phyloP scores from a whole-genome alignment of 192 early-diverging fungal species.

The Entrophospora sp. region DNA sequence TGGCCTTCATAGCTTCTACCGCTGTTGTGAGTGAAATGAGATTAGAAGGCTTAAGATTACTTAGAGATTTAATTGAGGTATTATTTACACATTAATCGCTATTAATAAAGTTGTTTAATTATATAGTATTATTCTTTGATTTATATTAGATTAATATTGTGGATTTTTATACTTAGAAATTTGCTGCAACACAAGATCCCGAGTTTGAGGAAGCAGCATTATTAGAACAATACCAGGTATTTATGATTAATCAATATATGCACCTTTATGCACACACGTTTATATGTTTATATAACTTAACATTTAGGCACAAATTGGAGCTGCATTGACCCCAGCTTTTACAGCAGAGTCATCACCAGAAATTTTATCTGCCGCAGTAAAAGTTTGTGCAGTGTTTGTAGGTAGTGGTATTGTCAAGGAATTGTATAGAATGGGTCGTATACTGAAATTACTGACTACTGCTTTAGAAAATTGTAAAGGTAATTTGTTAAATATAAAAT shows the following conservation, averaged over 20 bases:
- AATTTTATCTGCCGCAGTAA: constrained; percentile 64
- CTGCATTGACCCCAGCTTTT: constrained; percentile 85
- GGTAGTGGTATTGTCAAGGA: constrained; percentile 84
- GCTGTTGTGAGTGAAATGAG: constrained; percentile 63
- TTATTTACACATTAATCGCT: not conserved
- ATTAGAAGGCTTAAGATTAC: constrained; percentile 66
- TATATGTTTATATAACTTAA: constrained; percentile 14
- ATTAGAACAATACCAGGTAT: constrained; percentile 76
- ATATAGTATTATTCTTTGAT: not conserved
- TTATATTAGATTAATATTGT: not conserved
- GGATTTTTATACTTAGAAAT: constrained; percentile 34
- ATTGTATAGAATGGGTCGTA: constrained; percentile 56
- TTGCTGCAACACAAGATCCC: constrained; percentile 73
- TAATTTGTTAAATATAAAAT: not conserved
- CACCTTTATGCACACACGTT: not conserved
- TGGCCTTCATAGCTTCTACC: constrained; percentile 85
- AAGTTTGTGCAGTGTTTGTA: constrained; percentile 75
- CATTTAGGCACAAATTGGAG: constrained; percentile 81
- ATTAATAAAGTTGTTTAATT: not conserved
- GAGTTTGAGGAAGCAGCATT: constrained; percentile 75
- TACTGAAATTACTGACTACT: constrained; percentile 60
- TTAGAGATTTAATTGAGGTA: constrained; percentile 68
- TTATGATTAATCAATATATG: not conserved
- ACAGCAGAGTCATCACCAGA: constrained; percentile 65
- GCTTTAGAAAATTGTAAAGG: constrained; percentile 64